Base-by-base conservation (phyloP, 352 stramenopile species). In the Phytophthora vignae region DNA sequence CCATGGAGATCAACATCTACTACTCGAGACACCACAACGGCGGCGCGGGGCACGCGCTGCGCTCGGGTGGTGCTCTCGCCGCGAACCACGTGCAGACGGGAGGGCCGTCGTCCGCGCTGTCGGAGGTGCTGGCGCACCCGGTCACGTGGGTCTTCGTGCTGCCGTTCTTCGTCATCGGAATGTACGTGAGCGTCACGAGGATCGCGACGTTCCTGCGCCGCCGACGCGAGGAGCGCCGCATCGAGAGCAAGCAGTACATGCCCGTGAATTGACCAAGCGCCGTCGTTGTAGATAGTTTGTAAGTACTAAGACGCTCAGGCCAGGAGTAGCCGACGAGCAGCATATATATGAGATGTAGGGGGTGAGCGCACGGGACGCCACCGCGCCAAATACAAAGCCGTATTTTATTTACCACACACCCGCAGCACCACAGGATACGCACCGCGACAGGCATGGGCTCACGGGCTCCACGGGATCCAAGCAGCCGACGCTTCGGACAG, bases 161-260 rank as follows among this genome's bases (percentile, higher is more conserved):
- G 48, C 85, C 85, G 12, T 93, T 93, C 67, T 87, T 90, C 60
- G 81, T 65, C 50, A 71, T 93, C 59, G 85, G 85, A 1, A 54
- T 91, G 25, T 90, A 87, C 71, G 82, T 86, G 40, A 82, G 74
- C 31, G 58, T 81, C 62, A 78, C 77, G 12, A 66, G 80, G 22
- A 64, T 71, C 9, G 49, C 81, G 15, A 79, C 77, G 29, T 90
- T 87, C 54, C 9, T 89, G 21, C 82, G 83, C 10, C 83, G 85
- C 4, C 83, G 83, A 54, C 76, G 82, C n/a, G 85, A 91, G 54
- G 74, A 88, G 59, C 76, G 86, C 12, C 78, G 85, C 38, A 84
- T 93, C 66, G 83, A 87, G 59, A 78, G 78, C 66, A 86, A 90
- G 66, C 85, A 88, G 72, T 93, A 93, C 73, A 82, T 82, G 75